Base-by-base conservation (phyloP, 495 filamentous ascomycete species). In the Aspergillus sclerotioniger region DNA sequence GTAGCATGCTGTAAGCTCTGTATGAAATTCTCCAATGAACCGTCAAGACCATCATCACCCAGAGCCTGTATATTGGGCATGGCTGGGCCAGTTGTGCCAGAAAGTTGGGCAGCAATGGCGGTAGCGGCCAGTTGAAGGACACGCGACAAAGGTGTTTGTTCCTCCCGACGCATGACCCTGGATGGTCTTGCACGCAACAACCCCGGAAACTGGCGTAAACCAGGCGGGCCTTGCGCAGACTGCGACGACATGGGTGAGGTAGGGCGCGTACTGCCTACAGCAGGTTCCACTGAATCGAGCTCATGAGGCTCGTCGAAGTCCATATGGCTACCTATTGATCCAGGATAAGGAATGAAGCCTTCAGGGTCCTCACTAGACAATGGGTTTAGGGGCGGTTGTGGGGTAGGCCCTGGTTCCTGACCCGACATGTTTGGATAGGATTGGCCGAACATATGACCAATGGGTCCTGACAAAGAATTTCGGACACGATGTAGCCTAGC, bases 91-190 rank as follows among this genome's bases (percentile, higher is more conserved):
- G 76, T 72, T 32, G 70, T 74, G 13, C 83, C 83, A 33, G 84
- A 84, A 53, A 85, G 76, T 53, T 84, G 84, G 39, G 83, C 81
- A 47, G 83, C 83, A 51, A 84, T 84, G 8, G 80, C 80, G 20
- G 82, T 76, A n/a, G 83, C 83, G 29, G 83, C 82, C 46, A 85
- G 73, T 32, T 83, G 83, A 28, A 86, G 69, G 16, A 85, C 77
- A 29, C 80, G 77, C 32, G 83, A 82, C 16, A 84, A 63, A 52
- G 83, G 79, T 8, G 80, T 81, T 50, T 83, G 82, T 52, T 86
- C 82, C 58, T 83, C 79, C 56, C 78, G 80, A 25, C 80, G 76
- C 51, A 81, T 63, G 12, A 74, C 64, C 49, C 83, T 69, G 20
- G 79, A 70, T 32, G 81, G 78, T 45, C 81, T 73, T 48, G 80